Evolutionary conservation across 2,329 filamentous ascomycete species (phyloP).

Genomic region (Monosporascus sp.): DNA sequence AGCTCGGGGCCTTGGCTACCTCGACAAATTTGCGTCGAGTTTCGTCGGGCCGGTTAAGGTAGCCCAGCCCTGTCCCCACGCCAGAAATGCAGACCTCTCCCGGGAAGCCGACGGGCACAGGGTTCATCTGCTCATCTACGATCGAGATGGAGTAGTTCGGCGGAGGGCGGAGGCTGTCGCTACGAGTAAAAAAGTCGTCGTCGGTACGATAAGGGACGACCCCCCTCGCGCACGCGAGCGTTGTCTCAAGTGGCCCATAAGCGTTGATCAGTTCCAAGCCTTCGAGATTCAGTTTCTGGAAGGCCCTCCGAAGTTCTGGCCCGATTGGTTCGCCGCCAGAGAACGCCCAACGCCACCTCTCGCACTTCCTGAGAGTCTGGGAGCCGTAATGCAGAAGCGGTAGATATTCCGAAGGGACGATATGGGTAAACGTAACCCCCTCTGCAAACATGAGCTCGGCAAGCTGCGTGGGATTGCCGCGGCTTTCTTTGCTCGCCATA

Average conservation of each 20-base stretch:
- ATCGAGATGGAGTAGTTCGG: conserved; percentile 35
- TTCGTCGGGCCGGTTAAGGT: background rate
- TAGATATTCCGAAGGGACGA: background rate
- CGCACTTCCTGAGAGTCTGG: background rate
- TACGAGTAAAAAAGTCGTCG: background rate
- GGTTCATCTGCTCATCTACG: conserved; percentile 29
- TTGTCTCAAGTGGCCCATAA: conserved; percentile 24
- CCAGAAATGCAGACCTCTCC: conserved; percentile 39
- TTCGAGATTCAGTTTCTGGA: background rate
- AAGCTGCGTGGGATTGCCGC: background rate
- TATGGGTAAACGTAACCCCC: background rate
- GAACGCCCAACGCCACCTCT: background rate
- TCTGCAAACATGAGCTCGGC: background rate
- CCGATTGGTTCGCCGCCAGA: background rate
- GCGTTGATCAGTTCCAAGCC: conserved; percentile 17
- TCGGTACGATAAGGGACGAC: conserved; percentile 1
- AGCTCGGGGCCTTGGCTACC: background rate
- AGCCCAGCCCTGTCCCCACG: conserved; percentile 20
- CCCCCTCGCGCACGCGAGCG: conserved; percentile 8
- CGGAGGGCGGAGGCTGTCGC: conserved; percentile 18
- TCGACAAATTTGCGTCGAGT: background rate
- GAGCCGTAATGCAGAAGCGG: background rate
- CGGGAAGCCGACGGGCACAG: conserved; percentile 31
- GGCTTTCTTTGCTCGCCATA: background rate
- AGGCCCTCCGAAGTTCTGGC: conserved; percentile 1